phyloP scores from a whole-genome alignment of 805 yeast genomes.

The Cyberlindnera galapagoensis region DNA sequence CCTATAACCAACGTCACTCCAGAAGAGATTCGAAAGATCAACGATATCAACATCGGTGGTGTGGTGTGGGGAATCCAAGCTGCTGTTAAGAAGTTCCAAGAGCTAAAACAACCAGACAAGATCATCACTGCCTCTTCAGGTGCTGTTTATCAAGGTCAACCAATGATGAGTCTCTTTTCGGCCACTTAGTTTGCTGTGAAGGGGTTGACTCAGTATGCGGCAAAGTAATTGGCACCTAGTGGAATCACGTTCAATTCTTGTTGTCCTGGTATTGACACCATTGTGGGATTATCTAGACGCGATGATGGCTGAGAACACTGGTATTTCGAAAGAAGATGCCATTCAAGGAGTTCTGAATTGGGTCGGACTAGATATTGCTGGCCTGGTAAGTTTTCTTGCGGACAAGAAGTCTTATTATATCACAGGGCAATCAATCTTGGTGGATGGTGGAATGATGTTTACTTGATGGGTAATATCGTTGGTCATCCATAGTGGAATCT shows the following conservation, averaged over 20 bases:
- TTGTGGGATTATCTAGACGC: slow-evolving; percentile 27
- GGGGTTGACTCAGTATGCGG: slow-evolving; percentile 30
- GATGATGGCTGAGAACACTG: slow-evolving; percentile 16
- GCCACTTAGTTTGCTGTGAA: slow-evolving; percentile 32
- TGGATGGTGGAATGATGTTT: slow-evolving; percentile 31
- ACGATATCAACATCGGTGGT: slow-evolving; percentile 26
- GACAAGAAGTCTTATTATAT: slow-evolving; percentile 29
- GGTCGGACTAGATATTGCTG: slow-evolving; percentile 33
- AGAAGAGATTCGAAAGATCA: slow-evolving; percentile 21
- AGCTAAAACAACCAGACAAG: slow-evolving; percentile 27
- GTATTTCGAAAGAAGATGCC: slow-evolving; percentile 24
- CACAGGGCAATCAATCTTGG: slow-evolving; percentile 29
- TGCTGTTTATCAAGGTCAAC: slow-evolving; percentile 27
- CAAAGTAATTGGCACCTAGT: slow-evolving; percentile 29
- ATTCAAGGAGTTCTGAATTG: slow-evolving; percentile 25
- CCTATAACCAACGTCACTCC: slow-evolving; percentile 24
- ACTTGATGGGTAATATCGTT: too few relatives aligned
- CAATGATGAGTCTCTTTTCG: slow-evolving; percentile 26
- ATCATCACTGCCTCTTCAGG: slow-evolving; percentile 32
- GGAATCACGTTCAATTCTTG: slow-evolving; percentile 31
- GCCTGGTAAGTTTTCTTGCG: slow-evolving; percentile 30
- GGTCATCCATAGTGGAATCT: too few relatives aligned
- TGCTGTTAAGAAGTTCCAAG: slow-evolving; percentile 23
- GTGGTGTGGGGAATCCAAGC: slow-evolving; percentile 28
- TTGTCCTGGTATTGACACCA: slow-evolving; percentile 36